Percentiles rank a stretch among this genome's conserved stretches.
Conservation (phyloP, 2,329 filamentous ascomycete genomes). For the Cercospora sp. region DNA sequence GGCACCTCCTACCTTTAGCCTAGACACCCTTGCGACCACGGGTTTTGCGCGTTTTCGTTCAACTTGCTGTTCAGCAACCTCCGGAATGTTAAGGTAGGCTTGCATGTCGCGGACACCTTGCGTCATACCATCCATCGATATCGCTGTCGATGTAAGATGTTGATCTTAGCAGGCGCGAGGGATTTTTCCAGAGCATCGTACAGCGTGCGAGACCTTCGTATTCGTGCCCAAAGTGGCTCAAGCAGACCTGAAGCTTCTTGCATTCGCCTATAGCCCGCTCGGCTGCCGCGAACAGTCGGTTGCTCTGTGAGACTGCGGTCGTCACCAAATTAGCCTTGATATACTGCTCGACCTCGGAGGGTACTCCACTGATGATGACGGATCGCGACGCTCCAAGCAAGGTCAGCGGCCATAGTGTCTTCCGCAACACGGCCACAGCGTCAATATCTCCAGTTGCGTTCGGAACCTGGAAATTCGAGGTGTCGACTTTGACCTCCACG, state of each 20-base stretch:
- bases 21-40: background rate
- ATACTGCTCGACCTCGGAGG: background rate
- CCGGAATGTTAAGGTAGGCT: background rate
- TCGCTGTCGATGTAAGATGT: no score
- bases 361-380: background rate
- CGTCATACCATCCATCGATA: background rate
- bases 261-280: no score
- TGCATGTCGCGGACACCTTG: background rate
- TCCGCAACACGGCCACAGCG: no score
- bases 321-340: background rate
- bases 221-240: no score
- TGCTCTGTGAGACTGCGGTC: background rate
- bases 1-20: no score
- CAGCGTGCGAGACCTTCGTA: no score
- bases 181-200: no score
- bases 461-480: background rate
- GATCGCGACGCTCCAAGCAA: background rate
- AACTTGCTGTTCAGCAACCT: background rate
- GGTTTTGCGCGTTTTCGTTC: background rate
- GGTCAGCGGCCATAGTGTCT: background rate
- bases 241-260: no score
- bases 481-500: background rate
- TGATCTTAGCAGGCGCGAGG: no score
- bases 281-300: background rate
- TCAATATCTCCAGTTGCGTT: no score